A percentile compares a stretch with the other conserved stretches of the same genome.
Evolutionary conservation across 305 asterid genomes (phyloP).

Genomic region (Solanum chacoense): DNA sequence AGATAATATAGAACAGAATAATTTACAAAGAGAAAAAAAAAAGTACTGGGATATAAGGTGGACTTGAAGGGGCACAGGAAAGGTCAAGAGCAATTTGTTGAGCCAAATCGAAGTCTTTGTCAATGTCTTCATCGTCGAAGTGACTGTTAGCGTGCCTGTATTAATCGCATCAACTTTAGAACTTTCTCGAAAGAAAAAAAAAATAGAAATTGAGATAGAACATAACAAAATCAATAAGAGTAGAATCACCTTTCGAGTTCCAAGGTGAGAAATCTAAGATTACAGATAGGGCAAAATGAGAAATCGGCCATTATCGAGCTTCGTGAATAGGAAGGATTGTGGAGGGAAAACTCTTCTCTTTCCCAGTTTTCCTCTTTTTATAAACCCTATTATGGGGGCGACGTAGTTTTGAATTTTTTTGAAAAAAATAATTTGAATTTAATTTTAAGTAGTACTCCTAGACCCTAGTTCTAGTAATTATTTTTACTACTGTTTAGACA

Average conservation of each 20-base stretch:
- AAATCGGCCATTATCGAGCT: slow-evolving; percentile 30
- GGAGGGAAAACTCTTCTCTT: background rate
- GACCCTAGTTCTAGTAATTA: background rate
- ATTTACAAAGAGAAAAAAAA: slow-evolving; percentile 1
- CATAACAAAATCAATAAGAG: background rate
- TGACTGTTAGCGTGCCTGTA: slow-evolving; percentile 64
- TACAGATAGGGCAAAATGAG: slow-evolving; percentile 52
- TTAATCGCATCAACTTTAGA: background rate
- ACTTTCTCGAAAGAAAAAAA: background rate
- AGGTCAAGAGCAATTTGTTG: slow-evolving; percentile 27
- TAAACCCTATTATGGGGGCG: background rate
- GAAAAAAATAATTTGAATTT: background rate
- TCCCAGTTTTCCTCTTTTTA: background rate
- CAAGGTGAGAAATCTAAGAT: slow-evolving; percentile 21
- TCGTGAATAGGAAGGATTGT: background rate
- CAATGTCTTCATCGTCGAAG: slow-evolving; percentile 48
- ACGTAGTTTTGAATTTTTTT: background rate
- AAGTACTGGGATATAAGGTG: slow-evolving; percentile 22
- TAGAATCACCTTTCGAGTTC: slow-evolving; percentile 42
- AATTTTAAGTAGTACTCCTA: background rate
- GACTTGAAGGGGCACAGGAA: slow-evolving; percentile 23
- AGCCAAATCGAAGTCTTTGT: slow-evolving; percentile 44
- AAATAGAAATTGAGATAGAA: background rate
- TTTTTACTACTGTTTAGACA: background rate
- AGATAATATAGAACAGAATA: background rate